Evolutionary conservation across 495 filamentous ascomycete species (phyloP), one percentile per base, ranked within the genome.

Genomic region (Annulohypoxylon bovei): DNA sequence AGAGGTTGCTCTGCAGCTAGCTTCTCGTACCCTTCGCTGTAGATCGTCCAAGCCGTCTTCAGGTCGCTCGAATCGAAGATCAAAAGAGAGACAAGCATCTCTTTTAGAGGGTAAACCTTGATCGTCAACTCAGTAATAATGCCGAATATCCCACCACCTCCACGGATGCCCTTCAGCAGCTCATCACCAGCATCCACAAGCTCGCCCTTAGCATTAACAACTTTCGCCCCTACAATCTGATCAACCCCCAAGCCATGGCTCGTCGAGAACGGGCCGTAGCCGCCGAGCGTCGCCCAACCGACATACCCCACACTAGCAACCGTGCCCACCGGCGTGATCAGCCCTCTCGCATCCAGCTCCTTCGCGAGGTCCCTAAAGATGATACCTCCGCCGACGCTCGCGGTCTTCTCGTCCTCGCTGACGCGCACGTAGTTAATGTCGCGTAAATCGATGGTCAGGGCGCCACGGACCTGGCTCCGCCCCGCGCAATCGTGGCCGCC

Each of bases 101-200:
- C 50, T 28, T 54, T 54, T 5, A 54, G 11, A 5, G 50, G 50
- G 30, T 35, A 54, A 12, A 54, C n/a, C 28, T 54, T 54, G 16
- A 54, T 22, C 1, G 50, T 54, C 16, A 54, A 11, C 18, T 54
- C 50, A 3, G 30, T 28, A 20, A 56, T 56, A 30, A 56, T 20
- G 6, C 50, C 50, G 9, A 54, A 54, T 35, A 56, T 56, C 53
- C 53, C 53, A 7, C 53, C 53, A n/a, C 20, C 30, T 40, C 53
- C 53, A 0, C 32, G 18, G n/a, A 37, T 23, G 6, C 53, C 32
- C 32, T 25, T 56, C 53, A 56, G 18, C 8, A 35, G 18, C 11
- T 54, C 50, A 2, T 54, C 50, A 2, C n/a, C 18, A 1, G 50
- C 50, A 25, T 54, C 50, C 7, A 54, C 16, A 1, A 54, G 18